Percentiles rank a stretch among this genome's conserved stretches.
These are phyloP conservation scores for Elsinoe ampelina DNA, from an alignment of 2,329 filamentous ascomycete genomes.

Conservation along the genomic window DNA sequence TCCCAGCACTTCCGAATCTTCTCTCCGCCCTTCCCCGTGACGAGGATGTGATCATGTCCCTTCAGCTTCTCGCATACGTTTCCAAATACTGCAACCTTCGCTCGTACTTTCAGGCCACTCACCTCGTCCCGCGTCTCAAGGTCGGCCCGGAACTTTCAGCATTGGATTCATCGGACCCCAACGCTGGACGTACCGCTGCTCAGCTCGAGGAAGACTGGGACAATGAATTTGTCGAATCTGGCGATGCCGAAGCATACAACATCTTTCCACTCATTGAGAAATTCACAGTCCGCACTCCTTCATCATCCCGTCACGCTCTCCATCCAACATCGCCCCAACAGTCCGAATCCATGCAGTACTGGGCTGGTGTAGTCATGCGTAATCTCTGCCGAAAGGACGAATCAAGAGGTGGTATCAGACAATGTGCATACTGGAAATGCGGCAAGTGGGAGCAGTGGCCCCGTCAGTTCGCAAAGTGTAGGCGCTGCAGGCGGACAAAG, in stretches of 20 bases:
- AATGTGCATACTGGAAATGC: constrained; percentile 96
- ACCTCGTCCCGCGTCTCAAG: constrained; percentile 83
- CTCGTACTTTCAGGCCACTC: constrained; percentile 89
- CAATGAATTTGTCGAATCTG: constrained; percentile 59
- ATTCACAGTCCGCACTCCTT: constrained; percentile 67
- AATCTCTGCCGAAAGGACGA: constrained; percentile 98
- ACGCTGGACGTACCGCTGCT: constrained; percentile 33
- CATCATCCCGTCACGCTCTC: constrained; percentile 59
- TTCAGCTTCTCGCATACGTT: constrained; percentile 92
- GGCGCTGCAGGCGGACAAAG: constrained; percentile 89
- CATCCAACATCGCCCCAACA: constrained; percentile 25
- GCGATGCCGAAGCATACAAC: constrained; percentile 44
- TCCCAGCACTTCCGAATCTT: constrained; percentile 49
- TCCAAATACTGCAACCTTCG: constrained; percentile 97
- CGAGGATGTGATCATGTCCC: constrained; percentile 95
- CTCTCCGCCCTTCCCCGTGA: constrained; percentile 89
- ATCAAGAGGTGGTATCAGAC: constrained; percentile 81
- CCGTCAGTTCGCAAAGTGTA: constrained; percentile 94
- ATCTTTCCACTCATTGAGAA: constrained; percentile 98
- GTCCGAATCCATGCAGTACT: constrained; percentile 88
- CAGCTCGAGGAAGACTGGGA: constrained; percentile 71
- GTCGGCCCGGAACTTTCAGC: constrained; percentile 77
- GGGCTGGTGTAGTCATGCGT: constrained; percentile 97
- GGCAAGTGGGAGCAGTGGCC: constrained; percentile 98
- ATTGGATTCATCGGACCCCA: constrained; percentile 56